A percentile compares a stretch with the other conserved stretches of the same genome.
These are phyloP conservation scores for Eucalyptus microcorys DNA, from an alignment of 345 rosid species.

Conservation along the genomic window DNA sequence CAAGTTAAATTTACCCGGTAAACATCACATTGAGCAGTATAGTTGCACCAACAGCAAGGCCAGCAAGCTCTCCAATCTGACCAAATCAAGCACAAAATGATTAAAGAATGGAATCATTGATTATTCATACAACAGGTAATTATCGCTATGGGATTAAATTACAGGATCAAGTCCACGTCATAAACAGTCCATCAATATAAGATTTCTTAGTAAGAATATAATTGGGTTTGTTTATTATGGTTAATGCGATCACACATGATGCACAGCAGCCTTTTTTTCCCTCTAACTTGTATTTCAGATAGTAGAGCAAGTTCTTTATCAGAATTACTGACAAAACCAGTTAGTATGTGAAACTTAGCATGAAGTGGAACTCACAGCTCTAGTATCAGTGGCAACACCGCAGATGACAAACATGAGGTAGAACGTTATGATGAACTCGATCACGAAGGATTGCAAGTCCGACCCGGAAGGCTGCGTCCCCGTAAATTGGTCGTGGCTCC, in stretches of 20 bases:
- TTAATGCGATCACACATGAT: neutral
- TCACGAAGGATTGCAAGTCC: constrained; percentile 51
- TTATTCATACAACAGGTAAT: neutral
- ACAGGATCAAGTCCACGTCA: neutral
- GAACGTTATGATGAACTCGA: constrained; percentile 93
- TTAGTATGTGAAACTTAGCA: neutral
- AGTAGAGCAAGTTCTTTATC: neutral
- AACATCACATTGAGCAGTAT: constrained; percentile 76
- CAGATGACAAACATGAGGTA: constrained; percentile 83
- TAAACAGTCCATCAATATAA: neutral
- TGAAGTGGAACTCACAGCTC: constrained; percentile 51
- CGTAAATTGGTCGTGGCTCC: constrained; percentile 43
- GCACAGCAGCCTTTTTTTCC: neutral
- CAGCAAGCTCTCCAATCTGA: constrained; percentile 95
- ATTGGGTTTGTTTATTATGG: neutral
- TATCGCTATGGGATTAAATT: neutral
- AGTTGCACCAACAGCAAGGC: constrained; percentile 84
- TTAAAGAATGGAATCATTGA: neutral
- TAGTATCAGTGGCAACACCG: constrained; percentile 85
- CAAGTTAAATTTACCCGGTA: constrained; percentile 46
- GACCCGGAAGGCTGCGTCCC: constrained; percentile 81
- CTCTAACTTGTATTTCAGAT: neutral
- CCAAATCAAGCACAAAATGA: neutral
- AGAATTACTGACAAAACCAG: neutral
- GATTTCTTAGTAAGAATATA: neutral